These are phyloP conservation scores for Fragaria iinumae DNA, from an alignment of 306 rosid genomes.

Conservation along the genomic window DNA sequence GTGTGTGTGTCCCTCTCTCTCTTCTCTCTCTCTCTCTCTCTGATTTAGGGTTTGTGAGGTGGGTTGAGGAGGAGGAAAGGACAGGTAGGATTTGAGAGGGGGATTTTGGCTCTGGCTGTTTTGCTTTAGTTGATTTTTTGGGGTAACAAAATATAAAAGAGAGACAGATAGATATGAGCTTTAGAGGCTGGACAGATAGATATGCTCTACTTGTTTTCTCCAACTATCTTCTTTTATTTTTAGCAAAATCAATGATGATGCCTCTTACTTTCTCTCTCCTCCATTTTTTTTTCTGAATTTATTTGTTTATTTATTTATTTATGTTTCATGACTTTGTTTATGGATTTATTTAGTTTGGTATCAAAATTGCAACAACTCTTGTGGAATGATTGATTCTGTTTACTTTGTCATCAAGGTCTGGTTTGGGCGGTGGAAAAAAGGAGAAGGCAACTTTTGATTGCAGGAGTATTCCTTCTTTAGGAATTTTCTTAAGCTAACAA, in stretches of 20 bases:
- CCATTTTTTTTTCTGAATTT: neutral
- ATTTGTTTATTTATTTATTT: neutral
- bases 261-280: too few relatives aligned
- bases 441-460: slow-evolving; percentile 2
- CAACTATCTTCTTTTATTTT: too few relatives aligned
- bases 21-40: slow-evolving; percentile 6
- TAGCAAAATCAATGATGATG: too few relatives aligned
- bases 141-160: neutral
- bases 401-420: slow-evolving; percentile 20
- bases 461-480: neutral
- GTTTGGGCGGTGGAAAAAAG: slow-evolving; percentile 15
- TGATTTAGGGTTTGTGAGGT: slow-evolving; percentile 19
- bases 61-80: neutral
- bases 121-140: slow-evolving; percentile 18
- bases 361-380: neutral
- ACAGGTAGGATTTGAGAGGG: slow-evolving; percentile 16
- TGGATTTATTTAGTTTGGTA: neutral
- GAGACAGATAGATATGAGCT: neutral
- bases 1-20: neutral
- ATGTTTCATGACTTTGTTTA: neutral
- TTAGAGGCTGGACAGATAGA: too few relatives aligned
- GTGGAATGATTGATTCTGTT: neutral
- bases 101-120: neutral
- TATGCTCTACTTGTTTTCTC: too few relatives aligned
- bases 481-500: too few relatives aligned